Conservation (phyloP, 495 filamentous ascomycete genomes). For the Cercophora scortea region DNA sequence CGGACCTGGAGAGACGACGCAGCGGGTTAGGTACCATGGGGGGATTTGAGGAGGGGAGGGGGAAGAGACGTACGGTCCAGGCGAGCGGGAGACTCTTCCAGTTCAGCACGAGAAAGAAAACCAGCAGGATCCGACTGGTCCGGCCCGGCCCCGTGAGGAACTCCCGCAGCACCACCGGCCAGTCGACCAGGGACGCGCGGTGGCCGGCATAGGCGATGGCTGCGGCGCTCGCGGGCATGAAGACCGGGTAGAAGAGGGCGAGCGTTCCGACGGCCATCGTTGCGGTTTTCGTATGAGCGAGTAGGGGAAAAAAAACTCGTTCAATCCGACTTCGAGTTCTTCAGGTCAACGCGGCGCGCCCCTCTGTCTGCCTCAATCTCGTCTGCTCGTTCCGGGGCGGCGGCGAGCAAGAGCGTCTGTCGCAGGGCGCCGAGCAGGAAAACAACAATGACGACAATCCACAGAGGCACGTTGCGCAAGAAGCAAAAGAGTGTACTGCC, state of each 20-base stretch:
- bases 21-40: constrained; percentile 3
- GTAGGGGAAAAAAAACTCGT: too few species aligned
- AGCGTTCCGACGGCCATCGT: constrained; percentile 36
- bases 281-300: not conserved
- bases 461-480: constrained; percentile 29
- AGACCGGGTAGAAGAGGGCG: constrained; percentile 28
- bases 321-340: too few species aligned
- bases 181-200: constrained; percentile 27
- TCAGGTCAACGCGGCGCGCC: too few species aligned
- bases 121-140: not conserved
- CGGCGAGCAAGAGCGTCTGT: constrained; percentile 1
- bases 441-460: constrained; percentile 28
- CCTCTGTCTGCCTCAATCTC: too few species aligned
- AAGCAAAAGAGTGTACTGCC: constrained; percentile 32
- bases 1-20: constrained; percentile 43
- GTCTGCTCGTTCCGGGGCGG: not conserved
- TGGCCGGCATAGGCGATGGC: constrained; percentile 33
- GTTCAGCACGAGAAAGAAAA: constrained; percentile 34
- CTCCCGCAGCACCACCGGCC: constrained; percentile 19
- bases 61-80: constrained; percentile 56
- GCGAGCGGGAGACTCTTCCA: constrained; percentile 67
- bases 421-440: constrained; percentile 24
- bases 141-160: constrained; percentile 38
- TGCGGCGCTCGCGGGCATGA: constrained; percentile 25
- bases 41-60: not conserved